phyloP scores from a whole-genome alignment of 139 green algal species.

The Pycnococcus provasolii region DNA sequence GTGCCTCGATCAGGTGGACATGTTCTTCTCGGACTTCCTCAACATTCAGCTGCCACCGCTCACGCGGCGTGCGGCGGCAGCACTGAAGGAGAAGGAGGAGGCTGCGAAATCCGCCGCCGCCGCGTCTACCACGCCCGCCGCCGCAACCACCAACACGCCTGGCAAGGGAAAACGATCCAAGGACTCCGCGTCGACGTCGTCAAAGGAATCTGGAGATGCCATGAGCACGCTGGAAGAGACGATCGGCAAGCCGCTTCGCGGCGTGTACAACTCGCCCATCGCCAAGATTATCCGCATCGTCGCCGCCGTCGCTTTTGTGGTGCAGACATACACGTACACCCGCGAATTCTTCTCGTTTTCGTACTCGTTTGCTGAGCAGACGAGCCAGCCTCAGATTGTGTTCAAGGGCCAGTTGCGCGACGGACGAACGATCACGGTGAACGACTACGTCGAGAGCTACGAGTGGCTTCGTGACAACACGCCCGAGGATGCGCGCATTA shows the following conservation, averaged over 20 bases:
- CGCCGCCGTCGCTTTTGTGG: conserved; percentile 4
- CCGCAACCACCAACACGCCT: too few relatives aligned
- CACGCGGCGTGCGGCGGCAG: too few relatives aligned
- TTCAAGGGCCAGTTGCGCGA: conserved; percentile 21
- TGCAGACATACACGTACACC: neutral
- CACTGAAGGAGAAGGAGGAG: too few relatives aligned
- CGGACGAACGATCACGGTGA: conserved; percentile 33
- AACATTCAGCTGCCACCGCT: too few relatives aligned
- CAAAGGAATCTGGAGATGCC: too few relatives aligned
- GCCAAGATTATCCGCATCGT: neutral
- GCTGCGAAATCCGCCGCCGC: too few relatives aligned
- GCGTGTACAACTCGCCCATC: neutral
- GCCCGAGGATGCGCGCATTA: conserved; percentile 36
- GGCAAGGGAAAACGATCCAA: too few relatives aligned
- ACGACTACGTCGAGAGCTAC: conserved; percentile 43
- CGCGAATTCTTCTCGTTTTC: neutral
- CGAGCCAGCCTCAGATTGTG: conserved; percentile 2
- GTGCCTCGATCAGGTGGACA: neutral
- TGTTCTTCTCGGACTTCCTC: neutral
- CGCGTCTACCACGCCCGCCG: too few relatives aligned
- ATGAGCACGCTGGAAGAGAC: neutral
- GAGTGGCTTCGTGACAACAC: conserved; percentile 40
- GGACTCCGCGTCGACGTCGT: too few relatives aligned
- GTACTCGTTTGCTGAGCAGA: neutral
- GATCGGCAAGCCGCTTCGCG: neutral